Evolutionary conservation across 2,329 filamentous ascomycete genomes (phyloP).

Genomic region (Stagonosporopsis tanaceti): DNA sequence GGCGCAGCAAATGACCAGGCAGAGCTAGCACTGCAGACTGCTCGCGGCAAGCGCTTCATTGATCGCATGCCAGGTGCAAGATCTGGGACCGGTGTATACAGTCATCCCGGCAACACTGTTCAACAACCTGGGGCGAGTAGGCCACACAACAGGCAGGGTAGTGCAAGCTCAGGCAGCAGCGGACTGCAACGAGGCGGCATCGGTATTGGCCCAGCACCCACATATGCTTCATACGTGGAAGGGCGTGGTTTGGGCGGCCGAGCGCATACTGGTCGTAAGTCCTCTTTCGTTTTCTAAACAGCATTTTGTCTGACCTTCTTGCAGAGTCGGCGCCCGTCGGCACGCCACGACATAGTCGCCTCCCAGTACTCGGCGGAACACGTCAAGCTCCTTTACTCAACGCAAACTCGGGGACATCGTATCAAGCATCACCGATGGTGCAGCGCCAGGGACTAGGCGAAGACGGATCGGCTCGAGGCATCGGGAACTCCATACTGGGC

Average conservation of each 20-base stretch:
- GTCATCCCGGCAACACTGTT: conserved; percentile 25
- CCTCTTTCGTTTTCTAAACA: too few species aligned
- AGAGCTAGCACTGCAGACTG: conserved; percentile 39
- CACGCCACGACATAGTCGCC: conserved; percentile 41
- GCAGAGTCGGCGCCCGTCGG: conserved; percentile 35
- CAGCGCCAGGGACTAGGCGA: conserved; percentile 44
- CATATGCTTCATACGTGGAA: conserved; percentile 34
- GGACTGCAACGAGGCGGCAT: conserved; percentile 33
- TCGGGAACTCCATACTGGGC: conserved; percentile 41
- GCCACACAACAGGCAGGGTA: conserved; percentile 30
- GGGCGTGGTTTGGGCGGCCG: conserved; percentile 24
- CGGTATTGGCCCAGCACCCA: conserved; percentile 23
- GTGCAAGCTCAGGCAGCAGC: conserved; percentile 38
- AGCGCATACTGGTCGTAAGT: conserved; percentile 35
- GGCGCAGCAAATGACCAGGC: conserved; percentile 61
- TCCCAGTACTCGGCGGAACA: conserved; percentile 39
- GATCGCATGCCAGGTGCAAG: conserved; percentile 42
- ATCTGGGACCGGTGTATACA: conserved; percentile 33
- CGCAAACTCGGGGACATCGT: conserved; percentile 27
- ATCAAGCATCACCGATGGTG: conserved; percentile 42
- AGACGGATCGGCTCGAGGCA: conserved; percentile 18
- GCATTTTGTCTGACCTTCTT: background rate
- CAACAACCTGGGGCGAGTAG: conserved; percentile 25
- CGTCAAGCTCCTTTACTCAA: conserved; percentile 35
- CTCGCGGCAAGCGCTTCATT: conserved; percentile 40